Evolutionary conservation across 768 basidiomycete species (phyloP).

Genomic region (Crassisporium funariophilum): DNA sequence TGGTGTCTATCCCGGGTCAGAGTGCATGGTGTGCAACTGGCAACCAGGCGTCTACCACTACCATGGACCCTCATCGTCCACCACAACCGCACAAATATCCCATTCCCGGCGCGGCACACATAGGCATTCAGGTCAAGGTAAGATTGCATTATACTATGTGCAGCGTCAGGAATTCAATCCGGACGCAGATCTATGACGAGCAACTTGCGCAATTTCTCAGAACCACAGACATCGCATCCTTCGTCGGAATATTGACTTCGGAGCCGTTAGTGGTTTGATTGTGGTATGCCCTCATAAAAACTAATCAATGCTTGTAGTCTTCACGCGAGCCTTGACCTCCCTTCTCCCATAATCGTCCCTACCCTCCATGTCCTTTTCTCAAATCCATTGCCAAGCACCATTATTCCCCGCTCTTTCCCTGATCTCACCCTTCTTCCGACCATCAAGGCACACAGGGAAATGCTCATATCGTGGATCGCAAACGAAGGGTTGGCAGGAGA

Average conservation of each 20-base stretch:
- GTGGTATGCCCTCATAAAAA: slow-evolving; percentile 11
- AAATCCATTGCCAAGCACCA: slow-evolving; percentile 38
- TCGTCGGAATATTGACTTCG: slow-evolving; percentile 71
- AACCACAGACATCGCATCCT: slow-evolving; percentile 63
- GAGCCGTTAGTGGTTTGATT: slow-evolving; percentile 56
- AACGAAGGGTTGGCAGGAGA: slow-evolving; percentile 71
- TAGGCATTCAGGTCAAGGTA: slow-evolving; percentile 79
- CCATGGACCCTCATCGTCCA: slow-evolving; percentile 7
- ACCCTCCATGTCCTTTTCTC: slow-evolving; percentile 72
- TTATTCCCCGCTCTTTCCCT: slow-evolving; percentile 44
- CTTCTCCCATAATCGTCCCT: slow-evolving; percentile 45
- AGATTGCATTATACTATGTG: slow-evolving; percentile 3
- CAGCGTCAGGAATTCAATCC: background rate
- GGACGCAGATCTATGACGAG: slow-evolving; percentile 58
- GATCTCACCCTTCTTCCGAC: slow-evolving; percentile 13
- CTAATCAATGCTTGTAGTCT: slow-evolving; percentile 28
- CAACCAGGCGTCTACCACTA: slow-evolving; percentile 17
- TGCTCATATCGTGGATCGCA: slow-evolving; percentile 75
- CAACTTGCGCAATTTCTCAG: slow-evolving; percentile 47
- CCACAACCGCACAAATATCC: slow-evolving; percentile 66
- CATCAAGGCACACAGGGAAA: slow-evolving; percentile 39
- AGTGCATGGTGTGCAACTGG: slow-evolving; percentile 53
- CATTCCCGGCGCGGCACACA: slow-evolving; percentile 48
- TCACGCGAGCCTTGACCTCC: slow-evolving; percentile 42
- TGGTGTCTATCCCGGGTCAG: slow-evolving; percentile 72